A percentile compares a stretch with the other conserved stretches of the same genome.
These are phyloP conservation scores for Aspergillus clavatus DNA, from an alignment of 2,329 filamentous ascomycete genomes.

Conservation along the genomic window DNA sequence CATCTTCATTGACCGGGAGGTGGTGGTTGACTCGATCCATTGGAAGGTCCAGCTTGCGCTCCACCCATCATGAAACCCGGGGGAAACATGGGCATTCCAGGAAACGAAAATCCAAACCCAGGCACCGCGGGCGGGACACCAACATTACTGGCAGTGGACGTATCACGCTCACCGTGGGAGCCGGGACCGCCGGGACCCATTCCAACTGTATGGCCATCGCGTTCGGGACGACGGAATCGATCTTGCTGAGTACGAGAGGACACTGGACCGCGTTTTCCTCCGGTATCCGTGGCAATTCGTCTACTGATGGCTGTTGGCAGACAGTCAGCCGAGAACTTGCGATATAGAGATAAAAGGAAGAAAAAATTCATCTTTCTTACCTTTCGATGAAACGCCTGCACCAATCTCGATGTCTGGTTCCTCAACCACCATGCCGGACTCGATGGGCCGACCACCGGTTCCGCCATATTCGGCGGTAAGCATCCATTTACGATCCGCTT, in stretches of 20 bases:
- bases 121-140: slow-evolving; percentile 52
- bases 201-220: slow-evolving; percentile 28
- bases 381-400: slow-evolving; percentile 93
- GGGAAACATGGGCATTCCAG: slow-evolving; percentile 46
- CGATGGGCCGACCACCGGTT: slow-evolving; percentile 76
- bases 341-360: not conserved
- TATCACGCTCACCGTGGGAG: slow-evolving; percentile 33
- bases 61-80: slow-evolving; percentile 45
- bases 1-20: slow-evolving; percentile 35
- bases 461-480: slow-evolving; percentile 88
- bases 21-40: slow-evolving; percentile 32
- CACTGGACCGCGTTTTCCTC: slow-evolving; percentile 46
- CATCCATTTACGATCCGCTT: slow-evolving; percentile 97
- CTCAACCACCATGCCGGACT: slow-evolving; percentile 81
- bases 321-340: slow-evolving; percentile 2
- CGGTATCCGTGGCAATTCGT: slow-evolving; percentile 48
- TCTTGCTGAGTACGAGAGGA: slow-evolving; percentile 39
- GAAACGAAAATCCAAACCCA: slow-evolving; percentile 51
- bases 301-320: slow-evolving; percentile 44
- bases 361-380: slow-evolving; percentile 32
- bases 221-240: slow-evolving; percentile 31
- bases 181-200: slow-evolving; percentile 20
- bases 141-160: slow-evolving; percentile 39
- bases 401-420: slow-evolving; percentile 99
- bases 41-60: slow-evolving; percentile 26